Base-by-base conservation (phyloP, 176 grass and related monocot genomes). In the Ampelocalamus luodianensis region DNA sequence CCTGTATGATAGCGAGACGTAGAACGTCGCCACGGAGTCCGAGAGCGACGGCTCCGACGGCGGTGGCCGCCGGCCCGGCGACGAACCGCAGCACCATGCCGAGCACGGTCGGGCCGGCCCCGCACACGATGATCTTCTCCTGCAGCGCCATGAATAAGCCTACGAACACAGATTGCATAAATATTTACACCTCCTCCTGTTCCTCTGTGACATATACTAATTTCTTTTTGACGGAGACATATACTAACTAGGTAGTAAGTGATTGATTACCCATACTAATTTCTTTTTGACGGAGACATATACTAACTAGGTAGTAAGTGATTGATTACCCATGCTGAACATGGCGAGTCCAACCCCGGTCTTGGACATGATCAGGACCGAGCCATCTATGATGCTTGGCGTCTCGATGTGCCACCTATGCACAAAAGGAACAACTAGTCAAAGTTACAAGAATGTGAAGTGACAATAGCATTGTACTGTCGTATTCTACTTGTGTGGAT, bases 61-160 rank as follows among this genome's bases (percentile, higher is more conserved):
- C 70, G 2, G 85, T 86, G n/a, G 84, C 84, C 1, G 79, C 83
- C 8, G 96, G 96, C 3, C 93, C 96, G 20, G 82, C 85, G 27
- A 95, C 64, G 50, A 98, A 98, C 51, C 89, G 83, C 27, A 98
- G 81, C 20, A 54, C 61, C 96, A 98, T 93, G 59, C 93, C 87
- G 4, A 98, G 73, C 44, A 89, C 12, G 0, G 91, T 92, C 45
- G 79, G 74, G 11, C 74, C 55, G 6, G 71, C 67, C 3, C 93
- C 96, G 44, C 96, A 98, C 12, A 78, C 62, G 27, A 98, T 90
- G 53, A 90, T 76, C 87, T 95, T 98, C 67, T 95, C 85, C 73
- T 98, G 96, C 86, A 90, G 55, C 68, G 91, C 96, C 96, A 93
- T 98, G 81, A 98, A 98, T 69, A 98, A 22, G 1, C 96, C 96